phyloP scores from a whole-genome alignment of 768 basidiomycete genomes.

The Dacryopinax spathularia region DNA sequence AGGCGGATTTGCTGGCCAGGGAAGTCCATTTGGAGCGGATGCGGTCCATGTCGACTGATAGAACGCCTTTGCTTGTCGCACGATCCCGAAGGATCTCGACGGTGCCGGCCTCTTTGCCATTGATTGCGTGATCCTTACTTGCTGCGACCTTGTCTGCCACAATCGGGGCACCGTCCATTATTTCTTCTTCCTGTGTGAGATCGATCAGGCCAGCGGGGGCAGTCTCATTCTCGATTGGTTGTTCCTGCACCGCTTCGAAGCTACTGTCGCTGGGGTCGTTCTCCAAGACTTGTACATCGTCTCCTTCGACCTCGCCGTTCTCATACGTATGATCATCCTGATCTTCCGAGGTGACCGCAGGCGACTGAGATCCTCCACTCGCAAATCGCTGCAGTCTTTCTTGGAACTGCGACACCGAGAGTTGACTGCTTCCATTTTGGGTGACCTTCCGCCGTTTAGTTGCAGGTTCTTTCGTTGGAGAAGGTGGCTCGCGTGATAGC shows the following conservation, averaged over 20 bases:
- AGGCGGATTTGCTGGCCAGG: conserved; percentile 9
- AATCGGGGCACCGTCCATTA: conserved; percentile 13
- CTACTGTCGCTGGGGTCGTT: conserved; percentile 15
- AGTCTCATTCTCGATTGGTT: neutral
- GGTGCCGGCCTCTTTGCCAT: conserved; percentile 13
- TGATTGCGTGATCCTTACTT: neutral
- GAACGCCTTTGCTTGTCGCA: conserved; percentile 21
- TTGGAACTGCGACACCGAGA: neutral
- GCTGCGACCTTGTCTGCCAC: conserved; percentile 13
- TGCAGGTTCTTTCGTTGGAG: neutral
- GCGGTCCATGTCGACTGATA: conserved; percentile 3
- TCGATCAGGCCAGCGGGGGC: neutral
- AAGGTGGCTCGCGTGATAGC: neutral
- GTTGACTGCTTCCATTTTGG: neutral
- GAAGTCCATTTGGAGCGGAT: conserved; percentile 12
- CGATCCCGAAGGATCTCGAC: conserved; percentile 26
- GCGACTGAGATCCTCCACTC: neutral
- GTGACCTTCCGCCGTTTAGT: neutral
- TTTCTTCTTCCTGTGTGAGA: conserved; percentile 6
- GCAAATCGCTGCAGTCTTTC: neutral
- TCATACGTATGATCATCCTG: too few species aligned
- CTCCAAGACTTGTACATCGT: conserved; percentile 15
- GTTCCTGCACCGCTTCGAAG: conserved; percentile 11
- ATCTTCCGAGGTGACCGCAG: neutral
- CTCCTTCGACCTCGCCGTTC: neutral